These are phyloP conservation scores for Globisporangium nagaii DNA, from an alignment of 352 stramenopile genomes.

Conservation along the genomic window DNA sequence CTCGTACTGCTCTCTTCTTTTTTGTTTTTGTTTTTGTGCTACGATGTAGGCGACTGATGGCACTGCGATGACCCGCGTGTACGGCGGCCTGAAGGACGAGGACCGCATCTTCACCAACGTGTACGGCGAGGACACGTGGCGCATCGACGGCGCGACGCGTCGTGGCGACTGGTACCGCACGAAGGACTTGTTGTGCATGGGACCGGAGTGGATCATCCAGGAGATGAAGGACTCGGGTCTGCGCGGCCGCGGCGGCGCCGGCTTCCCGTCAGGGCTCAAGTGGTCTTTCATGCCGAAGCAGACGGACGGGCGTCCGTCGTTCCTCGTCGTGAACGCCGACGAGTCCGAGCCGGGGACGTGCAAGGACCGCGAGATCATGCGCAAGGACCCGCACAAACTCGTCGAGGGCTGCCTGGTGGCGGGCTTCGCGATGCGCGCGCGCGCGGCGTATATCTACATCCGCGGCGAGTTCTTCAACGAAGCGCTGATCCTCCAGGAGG, in stretches of 20 bases:
- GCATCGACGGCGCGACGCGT: conserved; percentile 82
- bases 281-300: conserved; percentile 99
- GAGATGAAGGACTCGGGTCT: conserved; percentile 99
- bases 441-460: conserved; percentile 99
- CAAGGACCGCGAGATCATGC: conserved; percentile 99
- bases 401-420: conserved; percentile 97
- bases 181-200: conserved; percentile 98
- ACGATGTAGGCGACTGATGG: conserved; percentile 29
- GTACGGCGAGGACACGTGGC: conserved; percentile 95
- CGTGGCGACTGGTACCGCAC: conserved; percentile 96
- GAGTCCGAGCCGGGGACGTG: conserved; percentile 99
- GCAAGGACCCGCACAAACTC: conserved; percentile 99
- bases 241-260: conserved; percentile 95
- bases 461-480: conserved; percentile 99
- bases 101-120: conserved; percentile 99
- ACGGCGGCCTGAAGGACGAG: conserved; percentile 96
- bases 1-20: background rate
- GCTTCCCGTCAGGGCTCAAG: conserved; percentile 99
- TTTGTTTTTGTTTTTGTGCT: background rate
- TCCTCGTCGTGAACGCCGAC: conserved; percentile 99
- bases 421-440: conserved; percentile 98
- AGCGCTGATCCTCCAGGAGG: conserved; percentile 96
- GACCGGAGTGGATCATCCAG: conserved; percentile 99
- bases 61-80: conserved; percentile 76
- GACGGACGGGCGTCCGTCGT: conserved; percentile 97